Evolutionary conservation across 2,329 filamentous ascomycete genomes (phyloP).

Genomic region (Diaporthe caulivora): DNA sequence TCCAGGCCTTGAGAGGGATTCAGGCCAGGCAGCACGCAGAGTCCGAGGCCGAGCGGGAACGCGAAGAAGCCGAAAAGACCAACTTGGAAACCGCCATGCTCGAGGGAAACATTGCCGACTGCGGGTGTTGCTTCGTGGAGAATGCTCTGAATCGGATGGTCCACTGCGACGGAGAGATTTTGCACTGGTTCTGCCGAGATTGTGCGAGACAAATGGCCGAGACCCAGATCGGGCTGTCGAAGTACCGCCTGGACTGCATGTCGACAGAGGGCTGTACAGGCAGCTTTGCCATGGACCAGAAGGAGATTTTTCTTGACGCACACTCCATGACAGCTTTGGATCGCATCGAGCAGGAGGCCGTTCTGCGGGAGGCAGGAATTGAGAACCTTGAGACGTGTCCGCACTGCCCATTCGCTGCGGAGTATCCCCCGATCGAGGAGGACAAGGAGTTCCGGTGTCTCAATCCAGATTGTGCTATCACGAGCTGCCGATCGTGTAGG

Average conservation of each 20-base stretch:
- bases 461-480: conserved; percentile 71
- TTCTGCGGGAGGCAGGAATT: conserved; percentile 76
- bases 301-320: conserved; percentile 68
- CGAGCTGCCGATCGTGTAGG: conserved; percentile 78
- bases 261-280: conserved; percentile 75
- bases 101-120: conserved; percentile 72
- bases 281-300: conserved; percentile 68
- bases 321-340: conserved; percentile 73
- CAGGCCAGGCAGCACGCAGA: conserved; percentile 44
- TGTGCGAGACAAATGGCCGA: conserved; percentile 77
- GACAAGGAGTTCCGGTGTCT: conserved; percentile 82
- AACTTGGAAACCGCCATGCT: conserved; percentile 58
- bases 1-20: conserved; percentile 52
- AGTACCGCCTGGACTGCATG: conserved; percentile 78
- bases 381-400: conserved; percentile 82
- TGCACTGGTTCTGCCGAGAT: conserved; percentile 77
- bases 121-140: conserved; percentile 79
- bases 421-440: conserved; percentile 74
- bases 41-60: conserved; percentile 43
- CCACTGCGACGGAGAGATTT: conserved; percentile 69
- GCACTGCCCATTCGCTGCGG: conserved; percentile 84
- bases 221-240: conserved; percentile 75
- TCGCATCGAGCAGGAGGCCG: conserved; percentile 77
- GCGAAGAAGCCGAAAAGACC: conserved; percentile 51
- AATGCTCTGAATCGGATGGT: conserved; percentile 76